Evolutionary conservation across 2,329 filamentous ascomycete genomes (phyloP).

Genomic region (Metarhizium rileyi): DNA sequence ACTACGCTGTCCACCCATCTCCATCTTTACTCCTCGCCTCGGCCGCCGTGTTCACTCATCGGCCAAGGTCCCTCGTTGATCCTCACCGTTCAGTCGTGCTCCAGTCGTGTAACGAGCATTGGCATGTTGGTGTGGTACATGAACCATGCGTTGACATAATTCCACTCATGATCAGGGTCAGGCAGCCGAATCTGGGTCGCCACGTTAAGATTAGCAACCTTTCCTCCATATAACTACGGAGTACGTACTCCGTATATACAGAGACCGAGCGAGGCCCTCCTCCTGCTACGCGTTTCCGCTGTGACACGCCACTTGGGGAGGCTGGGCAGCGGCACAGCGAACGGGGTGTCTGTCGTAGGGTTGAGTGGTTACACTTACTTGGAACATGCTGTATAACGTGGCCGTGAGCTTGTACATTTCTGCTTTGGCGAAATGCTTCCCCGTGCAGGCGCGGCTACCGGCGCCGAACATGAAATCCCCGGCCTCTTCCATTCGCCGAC

Average conservation of each 20-base stretch:
- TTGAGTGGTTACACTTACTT: slow-evolving; percentile 12
- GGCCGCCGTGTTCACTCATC: no score
- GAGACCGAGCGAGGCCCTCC: no score
- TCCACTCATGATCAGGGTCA: slow-evolving; percentile 15
- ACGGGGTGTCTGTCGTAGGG: no score
- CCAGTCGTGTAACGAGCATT: slow-evolving; percentile 5
- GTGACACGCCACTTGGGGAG: no score
- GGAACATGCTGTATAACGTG: slow-evolving; percentile 33
- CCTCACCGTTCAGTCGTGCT: not conserved
- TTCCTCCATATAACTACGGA: no score
- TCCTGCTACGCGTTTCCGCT: no score
- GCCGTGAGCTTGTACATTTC: slow-evolving; percentile 28
- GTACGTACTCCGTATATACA: no score
- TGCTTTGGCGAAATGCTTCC: slow-evolving; percentile 23
- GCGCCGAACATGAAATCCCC: slow-evolving; percentile 28
- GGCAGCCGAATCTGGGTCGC: slow-evolving; percentile 10
- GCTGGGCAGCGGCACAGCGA: not conserved
- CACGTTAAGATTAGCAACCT: no score
- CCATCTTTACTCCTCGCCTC: no score
- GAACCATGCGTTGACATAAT: slow-evolving; percentile 18
- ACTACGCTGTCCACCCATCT: no score
- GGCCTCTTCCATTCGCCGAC: slow-evolving; percentile 26
- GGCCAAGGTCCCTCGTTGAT: not conserved
- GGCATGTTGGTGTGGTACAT: slow-evolving; percentile 16
- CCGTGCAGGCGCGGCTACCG: slow-evolving; percentile 29